Evolutionary conservation across 140 eudicot genomes (phyloP).

Genomic region (Oenanthe javanica): DNA sequence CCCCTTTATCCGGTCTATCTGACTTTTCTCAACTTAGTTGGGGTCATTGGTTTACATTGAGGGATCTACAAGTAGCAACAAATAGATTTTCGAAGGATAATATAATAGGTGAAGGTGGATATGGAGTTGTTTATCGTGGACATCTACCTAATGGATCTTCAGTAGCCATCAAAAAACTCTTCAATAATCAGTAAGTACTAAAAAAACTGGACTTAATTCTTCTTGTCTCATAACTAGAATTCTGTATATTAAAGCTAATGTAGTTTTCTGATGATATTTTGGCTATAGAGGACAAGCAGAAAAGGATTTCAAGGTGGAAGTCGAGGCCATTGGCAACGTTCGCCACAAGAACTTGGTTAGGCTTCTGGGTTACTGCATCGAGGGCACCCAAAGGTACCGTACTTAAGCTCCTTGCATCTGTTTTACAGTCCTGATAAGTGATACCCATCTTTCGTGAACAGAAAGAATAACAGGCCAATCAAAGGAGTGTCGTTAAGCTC

Average conservation of each 20-base stretch:
- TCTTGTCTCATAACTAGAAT: background rate
- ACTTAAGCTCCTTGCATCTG: background rate
- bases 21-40: conserved; percentile 92
- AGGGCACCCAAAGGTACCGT: conserved; percentile 84
- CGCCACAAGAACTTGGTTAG: conserved; percentile 85
- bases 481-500: background rate
- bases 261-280: conserved; percentile 7
- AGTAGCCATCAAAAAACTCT: conserved; percentile 82
- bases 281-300: conserved; percentile 84
- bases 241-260: background rate
- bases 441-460: background rate
- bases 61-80: conserved; percentile 81
- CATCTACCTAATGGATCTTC: conserved; percentile 71
- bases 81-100: conserved; percentile 72
- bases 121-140: conserved; percentile 82
- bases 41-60: conserved; percentile 96
- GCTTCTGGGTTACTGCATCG: conserved; percentile 85
- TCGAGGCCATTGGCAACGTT: conserved; percentile 91
- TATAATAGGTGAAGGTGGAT: conserved; percentile 94
- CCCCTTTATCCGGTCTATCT: conserved; percentile 79
- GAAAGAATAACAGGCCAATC: background rate
- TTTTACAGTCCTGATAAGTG: background rate
- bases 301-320: conserved; percentile 86
- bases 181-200: conserved; percentile 70
- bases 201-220: background rate